Evolutionary conservation across 495 filamentous ascomycete genomes (phyloP).

Genomic region (Neurospora sp.): DNA sequence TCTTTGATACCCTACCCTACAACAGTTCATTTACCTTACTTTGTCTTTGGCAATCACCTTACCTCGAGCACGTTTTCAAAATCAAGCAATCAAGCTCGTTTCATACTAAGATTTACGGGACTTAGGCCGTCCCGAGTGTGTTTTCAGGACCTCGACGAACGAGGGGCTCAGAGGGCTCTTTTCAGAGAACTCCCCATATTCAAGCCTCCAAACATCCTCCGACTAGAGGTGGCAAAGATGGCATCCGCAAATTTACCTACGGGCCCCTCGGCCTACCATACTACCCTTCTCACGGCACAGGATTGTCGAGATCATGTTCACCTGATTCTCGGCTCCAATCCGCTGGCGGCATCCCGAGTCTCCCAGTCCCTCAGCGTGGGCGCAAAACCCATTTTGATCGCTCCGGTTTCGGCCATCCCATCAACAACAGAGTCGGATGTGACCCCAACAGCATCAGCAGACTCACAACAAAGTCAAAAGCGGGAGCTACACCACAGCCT

Average conservation of each 20-base stretch:
- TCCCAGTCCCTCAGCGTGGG: conserved; percentile 74
- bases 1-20: background rate
- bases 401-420: conserved; percentile 31
- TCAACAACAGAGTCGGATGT: background rate
- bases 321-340: conserved; percentile 75
- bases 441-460: conserved; percentile 32
- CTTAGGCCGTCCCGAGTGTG: background rate
- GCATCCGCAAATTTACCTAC: conserved; percentile 1
- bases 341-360: conserved; percentile 75
- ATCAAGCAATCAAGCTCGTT: background rate
- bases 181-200: background rate
- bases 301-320: conserved; percentile 71
- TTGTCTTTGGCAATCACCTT: background rate
- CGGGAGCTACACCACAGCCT: conserved; percentile 57
- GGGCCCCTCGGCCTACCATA: conserved; percentile 8
- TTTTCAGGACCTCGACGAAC: background rate
- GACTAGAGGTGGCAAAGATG: background rate
- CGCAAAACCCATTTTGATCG: conserved; percentile 75
- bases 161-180: background rate
- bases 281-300: conserved; percentile 66
- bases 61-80: background rate
- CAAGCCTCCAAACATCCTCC: background rate
- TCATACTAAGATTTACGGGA: background rate
- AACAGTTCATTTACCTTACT: background rate
- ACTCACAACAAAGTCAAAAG: background rate